Base-by-base conservation (phyloP, 108 stramenopile species). In the Cyclotella baltica region DNA sequence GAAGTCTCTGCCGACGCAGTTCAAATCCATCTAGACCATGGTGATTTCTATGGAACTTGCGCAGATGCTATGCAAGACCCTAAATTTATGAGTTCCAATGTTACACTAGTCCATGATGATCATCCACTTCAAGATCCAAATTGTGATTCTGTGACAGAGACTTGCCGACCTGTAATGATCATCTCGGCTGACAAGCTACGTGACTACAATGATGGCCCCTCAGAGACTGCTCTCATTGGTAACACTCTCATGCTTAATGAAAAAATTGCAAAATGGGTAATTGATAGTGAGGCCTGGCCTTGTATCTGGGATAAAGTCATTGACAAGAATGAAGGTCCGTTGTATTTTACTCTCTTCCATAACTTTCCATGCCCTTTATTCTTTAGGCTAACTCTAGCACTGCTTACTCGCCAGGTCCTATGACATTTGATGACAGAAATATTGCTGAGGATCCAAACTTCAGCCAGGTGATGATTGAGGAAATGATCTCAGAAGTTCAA, bases 401-500 rank as follows among this genome's bases (percentile, higher is more conserved):
- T n/a, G n/a, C n/a, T n/a, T n/a, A n/a, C n/a, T n/a, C n/a, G n/a
- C n/a, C n/a, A n/a, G n/a, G n/a, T n/a, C n/a, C 40, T 13, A 43
- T 43, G 59, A 61, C 59, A 15, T 22, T 61, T 6, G 22, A 61
- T 30, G 59, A 61, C 30, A 4, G 59, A 27, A 22, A 22, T 6
- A 19, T 22, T 55, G 18, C 58, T 4, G 29, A 40, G 19, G 67
- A 52, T 19, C 20, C 37, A 23, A 29, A 68, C 10, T 68, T 68
- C n/a, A 51, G 48, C 19, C 18, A 19, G 8, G n/a, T 23, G 3
- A 53, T 68, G 48, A 11, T 68, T 10, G 30, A 68, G 25, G 50
- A 50, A 27, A 68, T 68, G 67, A 68, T 51, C 18, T 9, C 23
- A 28, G 48, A 68, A 29, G 38, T 68, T 3, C 6, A 50, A 25